These are phyloP conservation scores for Ascochyta rabiei DNA, from an alignment of 2,329 filamentous ascomycete species.

Conservation along the genomic window DNA sequence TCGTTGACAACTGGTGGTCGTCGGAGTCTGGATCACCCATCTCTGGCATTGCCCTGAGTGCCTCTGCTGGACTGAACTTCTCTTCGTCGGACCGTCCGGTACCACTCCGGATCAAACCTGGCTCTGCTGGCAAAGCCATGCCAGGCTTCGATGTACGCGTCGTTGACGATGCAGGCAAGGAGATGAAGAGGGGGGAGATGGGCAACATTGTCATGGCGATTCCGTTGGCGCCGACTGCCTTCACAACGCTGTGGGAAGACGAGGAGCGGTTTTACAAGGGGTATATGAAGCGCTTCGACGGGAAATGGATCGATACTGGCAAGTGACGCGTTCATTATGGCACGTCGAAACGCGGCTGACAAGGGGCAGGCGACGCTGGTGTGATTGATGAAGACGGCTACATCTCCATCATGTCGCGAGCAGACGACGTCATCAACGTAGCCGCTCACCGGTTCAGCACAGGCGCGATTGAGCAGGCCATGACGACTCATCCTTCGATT, in stretches of 20 bases:
- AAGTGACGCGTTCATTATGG: not conserved
- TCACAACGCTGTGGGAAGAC: constrained; percentile 85
- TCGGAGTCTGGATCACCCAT: constrained; percentile 74
- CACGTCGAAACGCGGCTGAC: not conserved
- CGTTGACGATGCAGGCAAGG: constrained; percentile 79
- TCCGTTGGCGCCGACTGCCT: constrained; percentile 83
- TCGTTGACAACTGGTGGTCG: constrained; percentile 78
- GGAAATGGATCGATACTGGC: constrained; percentile 84
- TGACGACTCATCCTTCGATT: constrained; percentile 78
- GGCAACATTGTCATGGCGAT: constrained; percentile 88
- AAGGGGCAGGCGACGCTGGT: constrained; percentile 70
- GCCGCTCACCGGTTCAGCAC: constrained; percentile 90
- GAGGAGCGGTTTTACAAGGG: constrained; percentile 84
- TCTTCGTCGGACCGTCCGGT: constrained; percentile 49
- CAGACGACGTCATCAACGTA: constrained; percentile 94
- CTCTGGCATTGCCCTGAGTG: constrained; percentile 67
- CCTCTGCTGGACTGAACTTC: constrained; percentile 64
- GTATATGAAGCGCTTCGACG: constrained; percentile 81
- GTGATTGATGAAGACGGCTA: constrained; percentile 78
- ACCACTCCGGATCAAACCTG: constrained; percentile 73
- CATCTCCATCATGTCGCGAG: constrained; percentile 66
- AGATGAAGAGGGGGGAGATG: constrained; percentile 75
- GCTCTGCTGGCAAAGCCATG: constrained; percentile 88
- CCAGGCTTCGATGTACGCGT: constrained; percentile 87
- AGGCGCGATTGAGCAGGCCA: constrained; percentile 89